A percentile compares a stretch with the other conserved stretches of the same genome.
Conservation (phyloP, 2,329 filamentous ascomycete genomes). For the Sclerotinia glacialis region DNA sequence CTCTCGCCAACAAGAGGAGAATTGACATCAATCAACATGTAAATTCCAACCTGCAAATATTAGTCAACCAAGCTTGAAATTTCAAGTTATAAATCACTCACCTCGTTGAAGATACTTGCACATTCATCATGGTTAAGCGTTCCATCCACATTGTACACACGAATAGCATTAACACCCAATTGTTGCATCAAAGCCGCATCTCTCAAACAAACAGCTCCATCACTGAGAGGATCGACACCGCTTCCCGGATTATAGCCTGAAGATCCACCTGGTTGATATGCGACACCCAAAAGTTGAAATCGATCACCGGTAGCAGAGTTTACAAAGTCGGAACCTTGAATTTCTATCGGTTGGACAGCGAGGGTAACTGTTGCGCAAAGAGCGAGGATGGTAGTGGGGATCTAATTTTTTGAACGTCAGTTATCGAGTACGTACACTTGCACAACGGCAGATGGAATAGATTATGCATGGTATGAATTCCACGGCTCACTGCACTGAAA, state of each 20-base stretch:
- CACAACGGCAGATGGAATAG: neutral
- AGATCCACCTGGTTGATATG: constrained; percentile 67
- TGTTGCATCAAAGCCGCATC: constrained; percentile 65
- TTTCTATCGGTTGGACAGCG: constrained; percentile 56
- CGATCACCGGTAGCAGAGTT: constrained; percentile 56
- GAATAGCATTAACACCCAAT: constrained; percentile 63
- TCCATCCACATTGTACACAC: constrained; percentile 67
- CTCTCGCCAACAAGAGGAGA: constrained; percentile 59
- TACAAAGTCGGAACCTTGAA: constrained; percentile 58
- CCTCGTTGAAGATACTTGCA: constrained; percentile 65
- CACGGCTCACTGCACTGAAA: neutral
- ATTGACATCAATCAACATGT: constrained; percentile 68
- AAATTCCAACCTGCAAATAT: constrained; percentile 52
- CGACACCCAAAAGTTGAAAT: constrained; percentile 65
- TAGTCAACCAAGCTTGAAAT: too few relatives aligned
- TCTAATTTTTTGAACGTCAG: constrained; percentile 18
- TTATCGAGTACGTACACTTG: neutral
- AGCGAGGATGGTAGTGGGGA: constrained; percentile 31
- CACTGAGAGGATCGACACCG: constrained; percentile 58
- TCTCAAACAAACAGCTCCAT: constrained; percentile 56
- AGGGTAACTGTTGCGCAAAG: constrained; percentile 44
- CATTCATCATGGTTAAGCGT: constrained; percentile 65
- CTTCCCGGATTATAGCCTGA: constrained; percentile 56
- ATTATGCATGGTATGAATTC: neutral
- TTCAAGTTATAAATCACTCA: constrained; percentile 32